A percentile compares a stretch with the other conserved stretches of the same genome.
These are phyloP conservation scores for Oryza longistaminata DNA, from an alignment of 176 grass and related monocot species.

Conservation along the genomic window DNA sequence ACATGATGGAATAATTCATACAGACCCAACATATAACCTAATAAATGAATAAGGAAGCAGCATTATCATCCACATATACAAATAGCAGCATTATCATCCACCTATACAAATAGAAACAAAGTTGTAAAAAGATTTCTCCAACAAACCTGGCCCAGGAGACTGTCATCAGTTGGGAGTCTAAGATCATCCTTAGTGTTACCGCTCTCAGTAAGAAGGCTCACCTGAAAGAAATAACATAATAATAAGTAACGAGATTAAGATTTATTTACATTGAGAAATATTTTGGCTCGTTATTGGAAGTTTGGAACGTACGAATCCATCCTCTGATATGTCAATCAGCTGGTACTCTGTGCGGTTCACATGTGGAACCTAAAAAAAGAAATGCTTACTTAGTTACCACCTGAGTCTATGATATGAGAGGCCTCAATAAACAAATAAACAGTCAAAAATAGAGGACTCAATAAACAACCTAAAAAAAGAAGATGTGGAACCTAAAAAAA, in stretches of 20 bases:
- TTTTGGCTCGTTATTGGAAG: not conserved
- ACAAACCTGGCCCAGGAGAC: constrained; percentile 66
- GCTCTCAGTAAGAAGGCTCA: constrained; percentile 82
- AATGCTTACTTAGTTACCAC: not conserved
- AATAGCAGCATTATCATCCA: not conserved
- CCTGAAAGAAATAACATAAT: constrained; percentile 46
- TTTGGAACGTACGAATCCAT: constrained; percentile 80
- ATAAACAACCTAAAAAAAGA: no score
- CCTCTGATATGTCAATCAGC: constrained; percentile 97
- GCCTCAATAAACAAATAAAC: constrained; percentile 37
- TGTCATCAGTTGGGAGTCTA: constrained; percentile 85
- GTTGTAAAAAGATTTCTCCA: constrained; percentile 2
- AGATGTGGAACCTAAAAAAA: constrained; percentile 66
- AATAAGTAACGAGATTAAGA: not conserved
- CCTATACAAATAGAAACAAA: not conserved
- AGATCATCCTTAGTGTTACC: constrained; percentile 93
- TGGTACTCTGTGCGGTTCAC: constrained; percentile 91
- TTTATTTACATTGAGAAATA: not conserved
- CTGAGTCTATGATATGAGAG: constrained; percentile 3
- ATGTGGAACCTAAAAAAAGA: constrained; percentile 61
- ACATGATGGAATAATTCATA: not conserved
- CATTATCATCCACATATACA: not conserved
- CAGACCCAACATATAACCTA: constrained; percentile 1
- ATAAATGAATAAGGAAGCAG: constrained; percentile 1
- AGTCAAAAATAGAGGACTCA: no score